Evolutionary conservation across 2,329 filamentous ascomycete genomes (phyloP), one percentile per base, ranked within the genome.

Genomic region (Cordyceps cicadae): DNA sequence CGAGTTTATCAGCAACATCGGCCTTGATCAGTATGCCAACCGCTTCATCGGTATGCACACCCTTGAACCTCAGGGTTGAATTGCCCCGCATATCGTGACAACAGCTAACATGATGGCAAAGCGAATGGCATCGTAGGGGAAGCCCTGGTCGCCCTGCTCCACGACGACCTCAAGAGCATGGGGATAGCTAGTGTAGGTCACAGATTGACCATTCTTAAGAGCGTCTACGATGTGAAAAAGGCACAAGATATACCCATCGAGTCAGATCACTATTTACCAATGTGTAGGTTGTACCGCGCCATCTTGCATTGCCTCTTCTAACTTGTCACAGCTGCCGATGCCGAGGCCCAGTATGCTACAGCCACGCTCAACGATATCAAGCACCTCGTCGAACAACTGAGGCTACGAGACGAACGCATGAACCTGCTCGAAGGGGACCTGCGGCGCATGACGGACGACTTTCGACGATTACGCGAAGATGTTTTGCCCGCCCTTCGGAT

Each of bases 81-180:
- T n/a, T 7, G 24, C 39, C 11, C 11, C 29, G 26, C 9, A 5
- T 32, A 24, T 12, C 3, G 3, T 50, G 45, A 21, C 9, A 21
- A 12, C 29, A 29, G 46, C 54, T 49, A 50, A 57, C 46, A 34
- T 32, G 19, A 48, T 24, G 24, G 19, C 14, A 60, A 72, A 94
- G 94, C 97, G 70, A 96, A 99, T 71, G 92, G 91, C 65, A 95
- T 99, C 67, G 88, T 92, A 43, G 94, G 94, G 65, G 92, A 97
- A 72, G 93, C 90, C 57, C 79, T 99, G 64, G 85, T 96, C 61
- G 90, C 90, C 46, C 78, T 99, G 64, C 88, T 89, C 64, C 94
- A 97, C 71, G 90, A 96, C 61, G 93, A 97, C 71, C 79, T 99
- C 68, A 96, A 95, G 75, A 91, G 95, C 71, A 93, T 97, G 87